Evolutionary conservation across 331 rosid genomes (phyloP).

Genomic region (Erythrophleum ivorense): DNA sequence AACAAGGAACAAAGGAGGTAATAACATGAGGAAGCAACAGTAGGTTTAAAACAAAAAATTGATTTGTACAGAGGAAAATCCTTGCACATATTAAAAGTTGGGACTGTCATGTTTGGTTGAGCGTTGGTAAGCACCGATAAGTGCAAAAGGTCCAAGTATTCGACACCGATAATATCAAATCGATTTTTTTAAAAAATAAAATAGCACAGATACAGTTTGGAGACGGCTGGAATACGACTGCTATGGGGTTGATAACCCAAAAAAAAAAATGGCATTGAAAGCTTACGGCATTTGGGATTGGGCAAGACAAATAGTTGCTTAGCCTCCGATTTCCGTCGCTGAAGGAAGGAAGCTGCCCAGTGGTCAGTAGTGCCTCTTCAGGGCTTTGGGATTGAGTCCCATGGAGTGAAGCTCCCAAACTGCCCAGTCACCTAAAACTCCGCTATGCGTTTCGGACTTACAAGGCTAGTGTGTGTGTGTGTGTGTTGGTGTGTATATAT

Average conservation of each 20-base stretch:
- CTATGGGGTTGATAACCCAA: not conserved
- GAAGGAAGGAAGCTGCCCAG: not conserved
- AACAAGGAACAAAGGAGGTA: not conserved
- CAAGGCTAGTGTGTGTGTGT: too few relatives aligned
- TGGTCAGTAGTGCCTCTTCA: too few relatives aligned
- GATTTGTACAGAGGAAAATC: not conserved
- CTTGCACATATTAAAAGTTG: not conserved
- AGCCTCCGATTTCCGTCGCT: not conserved
- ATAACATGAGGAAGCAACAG: conserved; percentile 2
- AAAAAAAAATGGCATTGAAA: not conserved
- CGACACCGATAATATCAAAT: too few relatives aligned
- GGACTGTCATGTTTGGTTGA: not conserved
- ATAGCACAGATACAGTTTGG: not conserved
- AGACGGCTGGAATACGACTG: not conserved
- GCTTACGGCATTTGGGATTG: not conserved
- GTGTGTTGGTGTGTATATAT: too few relatives aligned
- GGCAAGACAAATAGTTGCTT: not conserved
- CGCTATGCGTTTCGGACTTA: not conserved
- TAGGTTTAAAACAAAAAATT: not conserved
- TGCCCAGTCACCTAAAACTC: not conserved
- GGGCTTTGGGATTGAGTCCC: too few relatives aligned
- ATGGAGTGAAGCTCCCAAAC: not conserved
- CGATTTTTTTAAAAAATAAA: too few relatives aligned
- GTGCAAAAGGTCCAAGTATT: too few relatives aligned
- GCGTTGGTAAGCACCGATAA: not conserved